Conservation (phyloP, 2,329 filamentous ascomycete genomes). For the Aspergillus fumigatus region DNA sequence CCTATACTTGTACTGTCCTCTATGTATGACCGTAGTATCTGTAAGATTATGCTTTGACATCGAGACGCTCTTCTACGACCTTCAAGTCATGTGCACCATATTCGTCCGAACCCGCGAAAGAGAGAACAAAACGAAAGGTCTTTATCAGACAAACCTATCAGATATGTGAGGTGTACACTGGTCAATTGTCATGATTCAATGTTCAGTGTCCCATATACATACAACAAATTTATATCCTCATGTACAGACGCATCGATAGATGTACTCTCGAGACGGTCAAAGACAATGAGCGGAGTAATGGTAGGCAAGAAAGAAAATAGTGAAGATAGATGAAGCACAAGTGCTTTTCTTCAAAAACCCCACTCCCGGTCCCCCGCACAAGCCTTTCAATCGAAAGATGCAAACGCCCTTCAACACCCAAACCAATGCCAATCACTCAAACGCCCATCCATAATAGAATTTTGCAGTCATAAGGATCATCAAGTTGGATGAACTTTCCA, state of each 20-base stretch:
- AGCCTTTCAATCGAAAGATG: not conserved
- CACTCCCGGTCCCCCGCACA: not conserved
- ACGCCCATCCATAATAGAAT: not conserved
- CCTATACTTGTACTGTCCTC: not conserved
- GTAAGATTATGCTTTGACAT: too few species aligned
- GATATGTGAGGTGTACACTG: too few species aligned
- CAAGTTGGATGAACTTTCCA: not conserved
- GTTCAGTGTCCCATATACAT: not conserved
- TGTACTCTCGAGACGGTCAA: not conserved
- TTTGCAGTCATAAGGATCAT: not conserved
- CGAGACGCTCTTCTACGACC: not conserved
- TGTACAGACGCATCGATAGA: not conserved
- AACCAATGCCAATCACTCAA: not conserved
- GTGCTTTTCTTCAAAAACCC: not conserved
- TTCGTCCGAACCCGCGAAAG: too few species aligned
- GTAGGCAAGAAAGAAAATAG: not conserved
- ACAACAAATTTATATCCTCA: not conserved
- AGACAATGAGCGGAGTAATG: not conserved
- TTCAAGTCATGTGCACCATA: not conserved
- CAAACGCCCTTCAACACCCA: conserved; percentile 4
- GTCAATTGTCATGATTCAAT: not conserved
- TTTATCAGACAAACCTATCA: too few species aligned
- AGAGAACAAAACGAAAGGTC: too few species aligned
- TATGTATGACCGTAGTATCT: too few species aligned
- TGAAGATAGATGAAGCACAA: not conserved